These are phyloP conservation scores for Melampsora occidentalis DNA, from an alignment of 1,284 basidiomycete species.

Conservation along the genomic window DNA sequence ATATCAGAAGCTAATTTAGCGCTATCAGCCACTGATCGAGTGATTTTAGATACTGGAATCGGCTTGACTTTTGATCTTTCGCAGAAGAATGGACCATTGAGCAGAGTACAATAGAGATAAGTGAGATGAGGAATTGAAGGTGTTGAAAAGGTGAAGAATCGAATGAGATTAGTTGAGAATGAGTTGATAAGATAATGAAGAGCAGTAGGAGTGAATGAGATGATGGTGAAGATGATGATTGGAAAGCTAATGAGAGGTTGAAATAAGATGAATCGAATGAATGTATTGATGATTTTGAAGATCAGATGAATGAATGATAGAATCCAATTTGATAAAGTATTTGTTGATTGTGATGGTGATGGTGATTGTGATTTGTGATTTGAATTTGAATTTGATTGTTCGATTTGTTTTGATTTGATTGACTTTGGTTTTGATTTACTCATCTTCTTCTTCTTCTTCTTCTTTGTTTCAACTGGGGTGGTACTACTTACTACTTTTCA, in stretches of 20 bases:
- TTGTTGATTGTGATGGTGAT: no score
- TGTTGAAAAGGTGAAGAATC: not conserved
- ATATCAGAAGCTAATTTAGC: conserved; percentile 48
- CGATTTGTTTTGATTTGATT: no score
- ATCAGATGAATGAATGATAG: not conserved
- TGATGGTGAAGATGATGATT: not conserved
- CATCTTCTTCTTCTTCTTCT: no score
- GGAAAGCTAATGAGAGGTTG: not conserved
- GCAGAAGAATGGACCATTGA: not conserved
- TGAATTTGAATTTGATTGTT: no score
- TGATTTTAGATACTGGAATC: not conserved
- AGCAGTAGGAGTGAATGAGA: not conserved
- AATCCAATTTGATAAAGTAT: no score
- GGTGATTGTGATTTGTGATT: no score
- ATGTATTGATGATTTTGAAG: not conserved
- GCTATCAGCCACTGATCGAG: conserved; percentile 3
- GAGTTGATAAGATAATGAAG: not conserved
- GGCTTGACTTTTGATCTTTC: not conserved
- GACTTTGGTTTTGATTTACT: no score
- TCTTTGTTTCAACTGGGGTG: no score
- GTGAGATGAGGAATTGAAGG: conserved; percentile 4
- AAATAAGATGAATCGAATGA: not conserved
- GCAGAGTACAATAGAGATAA: not conserved
- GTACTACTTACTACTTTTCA: no score
- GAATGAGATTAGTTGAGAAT: not conserved